Base-by-base conservation (phyloP, 306 rosid species). In the Vigna radiata region DNA sequence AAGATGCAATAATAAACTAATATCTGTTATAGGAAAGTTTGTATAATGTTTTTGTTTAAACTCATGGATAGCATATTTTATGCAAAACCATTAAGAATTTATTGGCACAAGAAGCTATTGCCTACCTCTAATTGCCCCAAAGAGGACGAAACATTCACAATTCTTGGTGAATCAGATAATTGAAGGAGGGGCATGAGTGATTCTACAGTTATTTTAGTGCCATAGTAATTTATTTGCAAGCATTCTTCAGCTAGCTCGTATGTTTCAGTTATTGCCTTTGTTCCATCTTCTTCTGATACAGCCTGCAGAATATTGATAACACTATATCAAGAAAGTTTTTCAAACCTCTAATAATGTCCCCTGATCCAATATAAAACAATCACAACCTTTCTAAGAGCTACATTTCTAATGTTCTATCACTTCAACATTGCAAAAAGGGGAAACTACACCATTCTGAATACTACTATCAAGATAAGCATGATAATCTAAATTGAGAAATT, bases 61-160 rank as follows among this genome's bases (percentile, higher is more conserved):
- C 21, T 19, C 21, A 19, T 19, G 21, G 21, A 19, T 19, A 19
- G 21, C 21, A 19, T 19, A 19, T 23, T 60, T 25, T 12, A 62
- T 14, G 13, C 21, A 23, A 33, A 62, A 8, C 33, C 43, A 15
- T 16, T 15, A 7, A 33, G 29, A 23, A 23, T 23, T 19, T 50
- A 77, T 7, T 17, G 19, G 13, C 2, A 14, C 0, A 19, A 9
- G 6, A 71, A 36, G 36, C 18, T 5, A 8, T 61, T 5, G 11
- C 14, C 12, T 78, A 89, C 89, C 89, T 76, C 68, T 17, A 88
- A 71, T 27, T 5, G 65, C 13, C 91, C 89, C 10, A 13, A 0
- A 4, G 0, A 0, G 3, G 90, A 78, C 1, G 95, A 79, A 7
- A 90, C 91, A 68, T 90, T 90, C 17, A 90, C 89, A 55, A 86